Conservation (phyloP, 2,329 filamentous ascomycete species). For the Coniochaeta sp. region DNA sequence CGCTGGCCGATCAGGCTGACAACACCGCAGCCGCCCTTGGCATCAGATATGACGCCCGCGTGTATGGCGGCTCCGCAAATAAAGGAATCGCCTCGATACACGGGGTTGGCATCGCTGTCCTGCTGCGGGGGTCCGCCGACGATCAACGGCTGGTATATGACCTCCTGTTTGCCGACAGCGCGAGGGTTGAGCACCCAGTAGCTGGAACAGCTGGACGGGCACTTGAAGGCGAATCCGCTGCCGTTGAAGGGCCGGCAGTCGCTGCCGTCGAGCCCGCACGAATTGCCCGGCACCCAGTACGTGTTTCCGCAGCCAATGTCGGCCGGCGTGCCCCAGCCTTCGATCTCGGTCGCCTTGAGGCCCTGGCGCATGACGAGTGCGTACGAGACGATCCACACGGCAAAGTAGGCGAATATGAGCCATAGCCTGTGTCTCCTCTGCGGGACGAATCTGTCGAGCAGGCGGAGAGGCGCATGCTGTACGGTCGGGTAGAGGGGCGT, state of each 20-base stretch:
- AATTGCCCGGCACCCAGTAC: constrained; percentile 65
- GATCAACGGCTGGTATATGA: constrained; percentile 58
- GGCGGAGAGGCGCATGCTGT: constrained; percentile 58
- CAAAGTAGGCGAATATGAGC: constrained; percentile 53
- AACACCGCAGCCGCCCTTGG: constrained; percentile 65
- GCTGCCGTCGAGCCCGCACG: constrained; percentile 67
- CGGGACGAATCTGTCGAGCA: constrained; percentile 57
- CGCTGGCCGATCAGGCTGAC: constrained; percentile 57
- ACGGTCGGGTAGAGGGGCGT: constrained; percentile 55
- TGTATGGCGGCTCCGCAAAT: constrained; percentile 73
- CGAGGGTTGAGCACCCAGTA: constrained; percentile 62
- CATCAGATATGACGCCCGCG: constrained; percentile 59
- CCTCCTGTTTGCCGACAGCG: constrained; percentile 64
- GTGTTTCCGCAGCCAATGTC: constrained; percentile 60
- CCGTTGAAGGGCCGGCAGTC: constrained; percentile 69
- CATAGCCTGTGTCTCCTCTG: constrained; percentile 49
- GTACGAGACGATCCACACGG: constrained; percentile 64
- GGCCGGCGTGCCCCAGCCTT: constrained; percentile 58
- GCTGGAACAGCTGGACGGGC: constrained; percentile 63
- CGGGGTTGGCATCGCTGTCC: constrained; percentile 31
- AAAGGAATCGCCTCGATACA: constrained; percentile 81
- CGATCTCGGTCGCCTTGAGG: constrained; percentile 51
- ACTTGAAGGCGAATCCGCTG: constrained; percentile 64
- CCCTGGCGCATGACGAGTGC: constrained; percentile 60
- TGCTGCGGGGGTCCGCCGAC: constrained; percentile 55